Evolutionary conservation across 179 eudicot species (phyloP), one percentile per base, ranked within the genome.

Genomic region (Beta corolliflora): DNA sequence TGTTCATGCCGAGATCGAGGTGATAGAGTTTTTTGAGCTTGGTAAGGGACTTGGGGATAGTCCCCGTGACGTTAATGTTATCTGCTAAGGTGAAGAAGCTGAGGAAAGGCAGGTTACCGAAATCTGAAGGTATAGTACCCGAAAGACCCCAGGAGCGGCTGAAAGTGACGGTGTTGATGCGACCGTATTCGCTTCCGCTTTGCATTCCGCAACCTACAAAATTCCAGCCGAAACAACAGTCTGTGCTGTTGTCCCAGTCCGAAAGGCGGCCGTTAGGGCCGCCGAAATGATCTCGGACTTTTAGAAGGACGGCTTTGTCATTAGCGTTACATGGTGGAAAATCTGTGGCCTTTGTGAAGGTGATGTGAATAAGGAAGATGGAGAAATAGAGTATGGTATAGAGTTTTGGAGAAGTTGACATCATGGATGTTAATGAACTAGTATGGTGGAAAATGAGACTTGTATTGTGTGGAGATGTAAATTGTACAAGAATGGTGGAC

Each of bases 31-130:
- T 65, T 18, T 54, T 36, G 1, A 83, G 79, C 5, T 46, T 55
- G 54, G 63, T 73, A 0, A 83, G 50, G 0, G 81, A 84, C 16
- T 18, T 7, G 1, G 86, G 86, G 3, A 84, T 80, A 4, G 52
- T 65, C 3, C 86, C 81, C 6, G 83, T 71, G 5, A 84, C 60
- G 45, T 80, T 72, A 13, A 80, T 80, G 46, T 76, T 61, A 10
- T 58, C 80, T 7, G 81, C 55, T 52, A 67, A 41, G 11, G 76
- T 45, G n/a, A 54, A 45, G 14, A 66, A 76, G 18, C 19, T 21
- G 0, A 71, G 55, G 58, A 8, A 71, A 71, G 75, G 75, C 8
- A 71, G 19, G 18, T 71, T 58, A 4, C 75, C 75, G 4, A 71
- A 71, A 7, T 71, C 75, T 21, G 75, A 21, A 5, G 75, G 75